phyloP scores from a whole-genome alignment of 2,329 filamentous ascomycete genomes.

The Ustulina deusta region DNA sequence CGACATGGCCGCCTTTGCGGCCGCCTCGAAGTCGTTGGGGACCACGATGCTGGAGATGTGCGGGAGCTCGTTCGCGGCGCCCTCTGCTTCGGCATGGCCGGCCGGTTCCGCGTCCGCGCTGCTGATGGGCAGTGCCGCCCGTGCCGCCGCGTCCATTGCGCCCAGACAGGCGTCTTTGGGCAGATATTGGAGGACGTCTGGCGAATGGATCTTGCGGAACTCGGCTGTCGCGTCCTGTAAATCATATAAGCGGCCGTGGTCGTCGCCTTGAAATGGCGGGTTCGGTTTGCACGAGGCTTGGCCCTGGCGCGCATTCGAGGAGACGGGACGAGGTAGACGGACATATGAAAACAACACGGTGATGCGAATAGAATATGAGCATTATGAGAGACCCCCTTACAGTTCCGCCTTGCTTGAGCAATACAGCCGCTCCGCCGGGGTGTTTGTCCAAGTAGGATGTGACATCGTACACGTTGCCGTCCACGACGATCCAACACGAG shows the following conservation, averaged over 20 bases:
- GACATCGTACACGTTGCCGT: conserved; percentile 53
- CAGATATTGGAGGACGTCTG: conserved; percentile 49
- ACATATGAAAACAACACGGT: not conserved
- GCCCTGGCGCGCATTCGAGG: not conserved
- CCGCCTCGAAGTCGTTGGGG: conserved; percentile 62
- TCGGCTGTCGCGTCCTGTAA: conserved; percentile 50
- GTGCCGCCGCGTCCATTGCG: conserved; percentile 45
- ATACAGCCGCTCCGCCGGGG: conserved; percentile 49
- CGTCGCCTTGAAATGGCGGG: too few species aligned
- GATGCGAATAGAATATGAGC: not conserved
- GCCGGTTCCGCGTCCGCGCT: conserved; percentile 6
- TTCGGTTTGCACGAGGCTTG: not conserved
- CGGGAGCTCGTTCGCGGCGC: conserved; percentile 25
- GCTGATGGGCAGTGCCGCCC: conserved; percentile 40
- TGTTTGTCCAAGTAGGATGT: conserved; percentile 53
- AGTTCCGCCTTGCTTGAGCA: conserved; percentile 49
- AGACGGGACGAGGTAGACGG: not conserved
- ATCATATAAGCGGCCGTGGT: conserved; percentile 20
- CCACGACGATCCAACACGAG: conserved; percentile 56
- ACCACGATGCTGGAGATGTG: conserved; percentile 50
- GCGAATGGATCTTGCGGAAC: conserved; percentile 50
- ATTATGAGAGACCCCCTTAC: conserved; percentile 41
- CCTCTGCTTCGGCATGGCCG: not conserved
- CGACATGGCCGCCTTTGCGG: conserved; percentile 67
- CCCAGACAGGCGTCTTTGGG: conserved; percentile 49